These are phyloP conservation scores for Pseudocercospora vitis DNA, from an alignment of 2,329 filamentous ascomycete genomes.

Conservation along the genomic window DNA sequence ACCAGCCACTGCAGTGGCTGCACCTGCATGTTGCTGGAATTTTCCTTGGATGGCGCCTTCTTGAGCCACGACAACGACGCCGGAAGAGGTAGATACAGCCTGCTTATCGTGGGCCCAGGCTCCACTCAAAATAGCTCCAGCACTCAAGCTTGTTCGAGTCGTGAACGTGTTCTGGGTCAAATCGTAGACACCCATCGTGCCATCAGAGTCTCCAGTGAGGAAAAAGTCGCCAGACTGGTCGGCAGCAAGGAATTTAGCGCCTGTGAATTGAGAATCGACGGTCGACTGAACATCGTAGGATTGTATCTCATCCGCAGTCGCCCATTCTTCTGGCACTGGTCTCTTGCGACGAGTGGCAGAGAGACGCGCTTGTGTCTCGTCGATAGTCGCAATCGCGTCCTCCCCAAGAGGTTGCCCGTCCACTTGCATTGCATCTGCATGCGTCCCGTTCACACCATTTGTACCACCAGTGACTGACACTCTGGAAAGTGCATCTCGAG, in stretches of 20 bases:
- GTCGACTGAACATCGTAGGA: constrained; percentile 56
- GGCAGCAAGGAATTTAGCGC: constrained; percentile 58
- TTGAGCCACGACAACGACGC: constrained; percentile 77
- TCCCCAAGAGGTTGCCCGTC: constrained; percentile 77
- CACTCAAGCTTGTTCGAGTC: constrained; percentile 62
- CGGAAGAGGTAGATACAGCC: constrained; percentile 71
- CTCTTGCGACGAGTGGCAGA: constrained; percentile 89
- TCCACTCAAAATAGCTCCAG: constrained; percentile 66
- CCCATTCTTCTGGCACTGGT: constrained; percentile 81
- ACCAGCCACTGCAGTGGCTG: constrained; percentile 72
- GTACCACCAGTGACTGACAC: constrained; percentile 65
- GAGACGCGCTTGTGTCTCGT: constrained; percentile 77
- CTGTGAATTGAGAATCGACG: constrained; percentile 61
- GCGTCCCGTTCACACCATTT: constrained; percentile 43
- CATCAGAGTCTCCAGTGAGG: constrained; percentile 72
- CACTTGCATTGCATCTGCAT: constrained; percentile 88
- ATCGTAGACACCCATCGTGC: constrained; percentile 75
- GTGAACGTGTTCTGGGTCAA: constrained; percentile 74
- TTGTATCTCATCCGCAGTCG: constrained; percentile 68
- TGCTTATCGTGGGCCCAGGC: constrained; percentile 68
- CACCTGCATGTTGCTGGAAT: constrained; percentile 79
- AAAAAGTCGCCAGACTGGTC: constrained; percentile 64
- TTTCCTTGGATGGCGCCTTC: constrained; percentile 66
- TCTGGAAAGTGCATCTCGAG: constrained; percentile 81
- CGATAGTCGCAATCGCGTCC: constrained; percentile 68